Evolutionary conservation across 2,329 filamentous ascomycete species (phyloP), one percentile per base, ranked within the genome.

Genomic region (Cryoendolithus antarcticus): DNA sequence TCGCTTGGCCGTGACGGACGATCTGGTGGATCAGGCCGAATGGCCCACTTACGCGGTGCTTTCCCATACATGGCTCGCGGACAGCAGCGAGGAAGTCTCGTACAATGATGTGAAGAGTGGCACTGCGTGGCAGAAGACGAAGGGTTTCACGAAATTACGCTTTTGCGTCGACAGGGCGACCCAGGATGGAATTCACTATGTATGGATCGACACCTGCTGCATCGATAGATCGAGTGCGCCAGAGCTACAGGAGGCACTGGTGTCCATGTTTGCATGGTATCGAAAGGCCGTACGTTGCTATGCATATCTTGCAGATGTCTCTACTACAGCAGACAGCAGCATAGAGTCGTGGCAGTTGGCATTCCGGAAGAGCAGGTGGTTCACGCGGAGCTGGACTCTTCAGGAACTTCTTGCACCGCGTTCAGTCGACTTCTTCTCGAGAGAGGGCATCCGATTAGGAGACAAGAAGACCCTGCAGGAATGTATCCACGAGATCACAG

Each of bases 231-330:
- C 28, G 3, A 52, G 38, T 32, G 40, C 21, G 28, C 37, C 44
- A 8, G 48, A 53, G 32, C 37, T 52, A 2, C 38, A 46, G 1
- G 42, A 43, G 29, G 44, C 50, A 11, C 40, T 50, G 33, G 48
- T 35, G 30, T 48, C 43, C 6, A 51, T 52, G 49, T 52, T 44
- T 19, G 29, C 37, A 8, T 54, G 46, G 46, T 54, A 54, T 39
- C n/a, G 11, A 21, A n/a, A 24, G 30, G 29, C 37, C 15, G 7
- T 8, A 12, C 29, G 15, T 9, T 50, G 46, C 32, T 51, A 45
- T 31, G 46, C 46, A 4, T 48, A 47, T 24, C 34, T 51, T 3
- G 9, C 37, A 2, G 49, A 51, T 34, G 41, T 49, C 6, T 12
- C 31, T 15, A 15, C 15, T 15, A 15, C 11, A 12, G 11, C 31